Evolutionary conservation across 2,329 filamentous ascomycete genomes (phyloP).

Genomic region (Fusarium lateritium): DNA sequence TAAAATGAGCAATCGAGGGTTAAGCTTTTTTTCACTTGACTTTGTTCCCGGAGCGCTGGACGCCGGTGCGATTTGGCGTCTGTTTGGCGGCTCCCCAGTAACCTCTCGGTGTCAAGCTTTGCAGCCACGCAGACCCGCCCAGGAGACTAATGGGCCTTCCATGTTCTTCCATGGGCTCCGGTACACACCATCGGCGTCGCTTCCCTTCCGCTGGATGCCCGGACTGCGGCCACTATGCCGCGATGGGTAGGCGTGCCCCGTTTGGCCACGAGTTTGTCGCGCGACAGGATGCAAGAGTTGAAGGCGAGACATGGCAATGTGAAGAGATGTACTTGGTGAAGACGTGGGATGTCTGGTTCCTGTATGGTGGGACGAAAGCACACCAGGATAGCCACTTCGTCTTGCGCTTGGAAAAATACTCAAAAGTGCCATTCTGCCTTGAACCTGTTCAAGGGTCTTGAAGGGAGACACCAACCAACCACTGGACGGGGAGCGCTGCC

Average conservation of each 20-base stretch:
- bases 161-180: conserved; percentile 44
- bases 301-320: conserved; percentile 18
- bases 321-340: conserved; percentile 8
- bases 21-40: conserved; percentile 41
- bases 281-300: conserved; percentile 20
- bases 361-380: conserved; percentile 1
- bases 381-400: conserved; percentile 6
- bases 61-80: conserved; percentile 35
- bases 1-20: conserved; percentile 43
- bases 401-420: conserved; percentile 20
- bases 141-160: conserved; percentile 42
- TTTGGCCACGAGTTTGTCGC: conserved; percentile 42
- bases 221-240: conserved; percentile 45
- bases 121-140: conserved; percentile 34
- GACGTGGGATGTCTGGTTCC: conserved; percentile 9
- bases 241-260: conserved; percentile 41
- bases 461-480: conserved; percentile 5
- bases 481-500: conserved; percentile 8
- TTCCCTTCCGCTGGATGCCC: conserved; percentile 47
- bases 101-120: conserved; percentile 26
- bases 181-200: conserved; percentile 37
- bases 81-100: conserved; percentile 26
- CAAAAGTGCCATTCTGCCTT: conserved; percentile 29
- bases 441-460: conserved; percentile 20
- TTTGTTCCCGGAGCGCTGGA: conserved; percentile 42